These are phyloP conservation scores for Yarrowia deformans DNA, from an alignment of 805 yeast species.

Conservation along the genomic window DNA sequence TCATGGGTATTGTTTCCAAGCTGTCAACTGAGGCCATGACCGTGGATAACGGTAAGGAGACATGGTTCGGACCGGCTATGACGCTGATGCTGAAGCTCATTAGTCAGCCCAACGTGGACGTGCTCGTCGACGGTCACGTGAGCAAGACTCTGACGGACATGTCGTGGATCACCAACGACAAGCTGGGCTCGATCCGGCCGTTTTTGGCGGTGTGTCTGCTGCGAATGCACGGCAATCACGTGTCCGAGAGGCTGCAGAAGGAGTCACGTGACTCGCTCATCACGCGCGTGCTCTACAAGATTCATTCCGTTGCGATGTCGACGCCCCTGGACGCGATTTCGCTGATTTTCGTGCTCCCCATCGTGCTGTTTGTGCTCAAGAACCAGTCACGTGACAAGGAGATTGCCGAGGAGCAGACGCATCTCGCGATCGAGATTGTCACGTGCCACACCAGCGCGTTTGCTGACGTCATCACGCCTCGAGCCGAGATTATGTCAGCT, in stretches of 20 bases:
- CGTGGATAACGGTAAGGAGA: constrained; percentile 68
- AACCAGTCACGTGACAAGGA: constrained; percentile 62
- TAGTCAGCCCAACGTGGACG: constrained; percentile 46
- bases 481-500: constrained; percentile 66
- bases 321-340: constrained; percentile 71
- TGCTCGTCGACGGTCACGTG: neutral
- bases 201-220: constrained; percentile 75
- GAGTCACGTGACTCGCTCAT: constrained; percentile 63
- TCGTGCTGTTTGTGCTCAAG: constrained; percentile 69
- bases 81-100: constrained; percentile 57
- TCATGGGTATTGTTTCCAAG: constrained; percentile 60
- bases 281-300: constrained; percentile 73
- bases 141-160: constrained; percentile 49
- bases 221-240: constrained; percentile 55
- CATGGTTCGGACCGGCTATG: constrained; percentile 79
- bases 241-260: constrained; percentile 57
- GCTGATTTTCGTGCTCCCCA: constrained; percentile 76
- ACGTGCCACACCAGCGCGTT: constrained; percentile 57
- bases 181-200: constrained; percentile 59
- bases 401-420: constrained; percentile 88
- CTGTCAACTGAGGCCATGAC: constrained; percentile 59
- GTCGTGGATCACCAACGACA: constrained; percentile 54
- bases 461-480: constrained; percentile 70
- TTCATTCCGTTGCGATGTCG: constrained; percentile 77
- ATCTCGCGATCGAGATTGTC: constrained; percentile 77